phyloP scores from a whole-genome alignment of 495 filamentous ascomycete genomes.

The Usnea hakonensis region DNA sequence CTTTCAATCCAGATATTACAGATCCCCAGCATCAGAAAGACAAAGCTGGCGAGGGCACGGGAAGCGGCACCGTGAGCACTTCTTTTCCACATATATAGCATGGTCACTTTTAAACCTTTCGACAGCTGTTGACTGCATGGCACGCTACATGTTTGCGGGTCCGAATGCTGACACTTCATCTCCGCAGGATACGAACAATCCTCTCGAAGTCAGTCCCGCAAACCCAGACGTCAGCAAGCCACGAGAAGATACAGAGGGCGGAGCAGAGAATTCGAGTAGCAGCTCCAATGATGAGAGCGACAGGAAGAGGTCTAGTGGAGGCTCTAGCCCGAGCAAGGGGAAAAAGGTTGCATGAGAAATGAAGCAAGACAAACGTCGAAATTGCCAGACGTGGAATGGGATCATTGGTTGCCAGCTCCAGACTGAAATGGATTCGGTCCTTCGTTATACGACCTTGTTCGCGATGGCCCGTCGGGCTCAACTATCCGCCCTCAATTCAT shows the following conservation, averaged over 20 bases:
- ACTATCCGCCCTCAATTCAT: neutral
- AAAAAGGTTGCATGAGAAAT: slow-evolving; percentile 25
- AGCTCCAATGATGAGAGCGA: slow-evolving; percentile 27
- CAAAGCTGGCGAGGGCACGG: slow-evolving; percentile 29
- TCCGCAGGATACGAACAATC: slow-evolving; percentile 30
- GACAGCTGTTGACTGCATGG: neutral
- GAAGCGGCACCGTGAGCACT: slow-evolving; percentile 29
- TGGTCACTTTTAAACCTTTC: neutral
- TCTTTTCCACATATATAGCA: neutral
- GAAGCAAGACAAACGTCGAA: neutral
- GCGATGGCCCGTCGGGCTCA: neutral
- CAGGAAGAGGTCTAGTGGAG: slow-evolving; percentile 37
- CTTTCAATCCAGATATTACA: slow-evolving; percentile 54
- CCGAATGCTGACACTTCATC: neutral
- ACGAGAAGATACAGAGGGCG: slow-evolving; percentile 40
- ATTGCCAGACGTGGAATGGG: neutral
- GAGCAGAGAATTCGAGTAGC: slow-evolving; percentile 32
- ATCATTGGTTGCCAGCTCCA: neutral
- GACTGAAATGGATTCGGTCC: neutral
- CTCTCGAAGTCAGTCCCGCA: slow-evolving; percentile 52
- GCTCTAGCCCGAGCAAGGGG: slow-evolving; percentile 41
- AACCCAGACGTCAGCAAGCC: slow-evolving; percentile 52
- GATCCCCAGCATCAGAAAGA: slow-evolving; percentile 47
- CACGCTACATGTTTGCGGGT: neutral
- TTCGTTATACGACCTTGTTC: neutral